Base-by-base conservation (phyloP, 2,329 filamentous ascomycete genomes). In the Aspergillus quadricinctus region DNA sequence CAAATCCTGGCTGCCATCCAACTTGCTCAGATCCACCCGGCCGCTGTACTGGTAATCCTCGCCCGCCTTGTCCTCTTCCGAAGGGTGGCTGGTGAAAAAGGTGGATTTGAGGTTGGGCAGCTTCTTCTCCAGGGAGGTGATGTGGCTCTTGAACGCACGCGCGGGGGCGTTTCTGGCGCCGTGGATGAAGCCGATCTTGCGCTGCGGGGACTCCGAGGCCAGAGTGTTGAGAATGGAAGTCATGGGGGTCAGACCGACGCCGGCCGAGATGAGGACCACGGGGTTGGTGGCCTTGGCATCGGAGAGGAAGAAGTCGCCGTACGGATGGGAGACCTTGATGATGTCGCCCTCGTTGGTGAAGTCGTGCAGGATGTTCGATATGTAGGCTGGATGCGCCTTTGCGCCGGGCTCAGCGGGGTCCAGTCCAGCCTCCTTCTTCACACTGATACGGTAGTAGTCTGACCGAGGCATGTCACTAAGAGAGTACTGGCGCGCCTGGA, bases 401-500 rank as follows among this genome's bases (percentile, higher is more conserved):
- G 77, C 75, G 43, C 72, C 57, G 14, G 31, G 31, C 31, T 37
- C 31, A 14, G 31, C 31, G 31, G 31, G 31, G 31, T 37, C 17
- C 0, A 77, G 71, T 23, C 84, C 85, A 4, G 76, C 71, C 66
- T 90, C 86, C 57, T 80, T 82, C 79, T 90, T 90, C 57, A 92
- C 81, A 50, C 81, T 88, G 72, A 91, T 86, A 37, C 88, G 83
- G 71, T 88, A 88, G 70, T 84, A 81, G 51, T 83, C 78, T 8
- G 79, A 73, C 3, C 77, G 77, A 2, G 85, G 86, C 50, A 82
- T 78, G 60, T 90, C 87, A 64, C 83, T 88, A 58, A 91, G 78
- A 29, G 86, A 88, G 73, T 90, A 92, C 71, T 91, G 88, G 25
- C 88, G 78, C 14, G 84, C 80, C 71, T 91, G 88, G 60, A 79